Conservation (phyloP, 495 filamentous ascomycete genomes). For the Annulohypoxylon moriforme region DNA sequence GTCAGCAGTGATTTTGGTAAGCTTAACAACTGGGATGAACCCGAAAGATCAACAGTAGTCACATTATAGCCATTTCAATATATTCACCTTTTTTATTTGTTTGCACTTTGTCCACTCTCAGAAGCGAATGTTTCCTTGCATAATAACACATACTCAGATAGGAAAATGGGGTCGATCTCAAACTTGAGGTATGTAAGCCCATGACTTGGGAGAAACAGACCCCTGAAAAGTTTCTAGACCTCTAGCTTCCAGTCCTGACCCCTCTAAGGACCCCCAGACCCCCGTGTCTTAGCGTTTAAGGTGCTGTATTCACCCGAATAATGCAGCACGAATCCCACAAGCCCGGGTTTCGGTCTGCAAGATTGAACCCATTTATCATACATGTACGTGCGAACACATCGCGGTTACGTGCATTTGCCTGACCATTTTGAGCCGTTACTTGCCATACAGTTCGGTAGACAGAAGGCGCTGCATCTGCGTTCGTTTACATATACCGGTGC, state of each 20-base stretch:
- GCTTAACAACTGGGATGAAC: background rate
- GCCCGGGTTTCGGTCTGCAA: constrained; percentile 21
- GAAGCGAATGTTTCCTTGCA: background rate
- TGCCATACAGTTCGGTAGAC: background rate
- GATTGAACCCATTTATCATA: constrained; percentile 7
- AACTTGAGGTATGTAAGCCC: background rate
- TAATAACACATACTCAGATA: background rate
- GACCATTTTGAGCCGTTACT: background rate
- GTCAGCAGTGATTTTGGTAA: background rate
- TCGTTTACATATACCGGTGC: background rate
- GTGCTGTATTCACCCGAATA: constrained; percentile 20
- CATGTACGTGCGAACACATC: constrained; percentile 16
- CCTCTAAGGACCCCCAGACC: too few relatives aligned
- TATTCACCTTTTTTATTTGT: background rate
- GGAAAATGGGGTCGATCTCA: background rate
- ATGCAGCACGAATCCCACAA: constrained; percentile 36
- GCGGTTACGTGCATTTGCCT: constrained; percentile 33
- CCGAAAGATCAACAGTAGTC: background rate
- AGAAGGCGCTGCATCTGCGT: background rate
- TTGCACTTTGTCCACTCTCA: background rate
- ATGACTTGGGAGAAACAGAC: constrained; percentile 2
- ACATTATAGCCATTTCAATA: background rate
- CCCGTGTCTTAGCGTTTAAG: constrained; percentile 14
- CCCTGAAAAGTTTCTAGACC: constrained; percentile 20
- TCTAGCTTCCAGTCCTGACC: background rate